Conservation (phyloP, 805 yeast species). For the Spathaspora girioi region DNA sequence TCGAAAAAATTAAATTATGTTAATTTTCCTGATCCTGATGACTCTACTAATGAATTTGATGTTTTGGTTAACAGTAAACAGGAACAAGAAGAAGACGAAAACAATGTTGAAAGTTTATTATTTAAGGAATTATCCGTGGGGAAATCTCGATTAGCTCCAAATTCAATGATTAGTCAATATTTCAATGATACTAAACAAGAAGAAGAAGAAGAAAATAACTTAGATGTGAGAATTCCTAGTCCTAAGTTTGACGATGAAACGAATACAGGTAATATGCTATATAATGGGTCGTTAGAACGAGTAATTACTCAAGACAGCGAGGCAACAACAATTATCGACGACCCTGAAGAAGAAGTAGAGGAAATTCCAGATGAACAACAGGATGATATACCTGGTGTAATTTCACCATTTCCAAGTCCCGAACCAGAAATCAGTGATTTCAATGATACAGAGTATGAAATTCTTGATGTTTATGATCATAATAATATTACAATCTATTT, state of each 20-base stretch:
- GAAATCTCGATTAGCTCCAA: background rate
- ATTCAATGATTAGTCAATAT: constrained; percentile 4
- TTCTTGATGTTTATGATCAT: constrained; percentile 10
- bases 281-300: constrained; percentile 6
- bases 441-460: constrained; percentile 6
- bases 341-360: background rate
- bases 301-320: constrained; percentile 7
- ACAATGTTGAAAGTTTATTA: constrained; percentile 1
- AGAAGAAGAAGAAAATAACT: background rate
- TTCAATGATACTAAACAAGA: background rate
- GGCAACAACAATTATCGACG: constrained; percentile 4
- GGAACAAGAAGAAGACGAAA: background rate
- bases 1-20: constrained; percentile 15
- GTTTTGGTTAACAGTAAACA: constrained; percentile 11
- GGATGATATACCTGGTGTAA: background rate
- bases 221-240: constrained; percentile 1
- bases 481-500: constrained; percentile 8
- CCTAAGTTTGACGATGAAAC: background rate
- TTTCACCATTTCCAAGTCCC: constrained; percentile 2
- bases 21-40: constrained; percentile 18
- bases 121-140: constrained; percentile 1
- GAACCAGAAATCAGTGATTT: constrained; percentile 3
- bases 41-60: constrained; percentile 14
- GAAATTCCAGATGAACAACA: background rate
- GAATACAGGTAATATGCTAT: background rate